These are phyloP conservation scores for Jacaranda copaia DNA, from an alignment of 257 asterid species.

Conservation along the genomic window DNA sequence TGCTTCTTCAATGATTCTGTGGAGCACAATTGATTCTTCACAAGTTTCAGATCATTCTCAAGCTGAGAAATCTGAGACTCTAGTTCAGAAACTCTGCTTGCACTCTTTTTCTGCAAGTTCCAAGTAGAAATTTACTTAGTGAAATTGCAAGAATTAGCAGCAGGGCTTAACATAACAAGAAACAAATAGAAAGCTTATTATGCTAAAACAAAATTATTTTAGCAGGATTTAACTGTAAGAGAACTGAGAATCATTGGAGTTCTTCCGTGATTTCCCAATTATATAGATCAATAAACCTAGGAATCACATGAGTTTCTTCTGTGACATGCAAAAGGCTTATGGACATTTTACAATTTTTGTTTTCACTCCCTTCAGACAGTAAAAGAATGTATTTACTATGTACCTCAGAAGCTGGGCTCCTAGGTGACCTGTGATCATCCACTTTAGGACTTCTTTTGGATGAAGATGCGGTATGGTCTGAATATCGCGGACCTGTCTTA, in stretches of 20 bases:
- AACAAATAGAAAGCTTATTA: too few relatives aligned
- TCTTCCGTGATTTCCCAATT: neutral
- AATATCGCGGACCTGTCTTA: conserved; percentile 58
- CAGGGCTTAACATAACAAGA: neutral
- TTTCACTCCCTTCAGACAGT: neutral
- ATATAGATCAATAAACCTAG: neutral
- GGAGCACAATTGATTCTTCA: conserved; percentile 71
- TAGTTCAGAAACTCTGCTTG: conserved; percentile 65
- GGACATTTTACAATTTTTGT: neutral
- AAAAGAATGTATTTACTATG: neutral
- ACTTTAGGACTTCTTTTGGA: conserved; percentile 74
- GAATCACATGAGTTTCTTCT: neutral
- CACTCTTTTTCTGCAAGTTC: conserved; percentile 57
- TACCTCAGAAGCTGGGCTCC: conserved; percentile 76
- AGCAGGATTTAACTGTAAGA: neutral
- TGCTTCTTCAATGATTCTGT: conserved; percentile 75
- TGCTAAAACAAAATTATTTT: neutral
- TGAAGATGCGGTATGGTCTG: conserved; percentile 69
- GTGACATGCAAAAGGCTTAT: neutral
- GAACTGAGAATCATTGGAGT: too few relatives aligned
- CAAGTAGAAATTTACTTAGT: conserved; percentile 14
- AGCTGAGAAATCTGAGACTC: conserved; percentile 80
- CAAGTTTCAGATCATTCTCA: conserved; percentile 73
- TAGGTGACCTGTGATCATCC: conserved; percentile 58
- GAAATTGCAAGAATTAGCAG: conserved; percentile 5